phyloP scores from a whole-genome alignment of 1,284 basidiomycete species.

The Ceratobasidium sp. region DNA sequence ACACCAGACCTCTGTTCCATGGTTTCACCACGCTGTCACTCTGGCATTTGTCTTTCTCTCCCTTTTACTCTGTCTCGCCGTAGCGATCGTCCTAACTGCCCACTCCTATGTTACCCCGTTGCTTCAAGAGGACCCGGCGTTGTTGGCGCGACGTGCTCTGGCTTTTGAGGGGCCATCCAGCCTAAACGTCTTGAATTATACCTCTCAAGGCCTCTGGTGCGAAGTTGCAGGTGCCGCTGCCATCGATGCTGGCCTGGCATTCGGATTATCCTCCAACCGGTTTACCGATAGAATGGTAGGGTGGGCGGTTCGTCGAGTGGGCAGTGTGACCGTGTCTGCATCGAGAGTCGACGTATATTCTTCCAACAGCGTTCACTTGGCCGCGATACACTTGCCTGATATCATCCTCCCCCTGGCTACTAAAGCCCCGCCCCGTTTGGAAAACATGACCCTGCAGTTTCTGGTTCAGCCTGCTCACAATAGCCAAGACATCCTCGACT shows the following conservation, averaged over 20 bases:
- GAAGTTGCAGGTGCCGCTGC: constrained; percentile 18
- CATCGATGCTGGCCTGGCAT: constrained; percentile 6
- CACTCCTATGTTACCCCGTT: constrained; percentile 20
- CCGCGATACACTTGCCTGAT: constrained; percentile 6
- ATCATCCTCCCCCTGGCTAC: constrained; percentile 17
- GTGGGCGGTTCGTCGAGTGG: constrained; percentile 23
- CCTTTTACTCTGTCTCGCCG: constrained; percentile 20
- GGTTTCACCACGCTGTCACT: constrained; percentile 16
- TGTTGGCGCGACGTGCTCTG: constrained; percentile 20
- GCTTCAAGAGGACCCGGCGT: constrained; percentile 12
- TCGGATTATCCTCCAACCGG: background rate
- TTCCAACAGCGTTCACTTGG: background rate
- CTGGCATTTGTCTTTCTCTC: constrained; percentile 40
- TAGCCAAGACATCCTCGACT: constrained; percentile 12
- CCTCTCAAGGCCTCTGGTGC: constrained; percentile 27
- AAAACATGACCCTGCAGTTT: background rate
- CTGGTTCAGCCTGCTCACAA: constrained; percentile 7
- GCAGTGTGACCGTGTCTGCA: constrained; percentile 4
- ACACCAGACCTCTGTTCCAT: constrained; percentile 1
- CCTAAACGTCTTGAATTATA: constrained; percentile 26
- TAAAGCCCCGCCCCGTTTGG: background rate
- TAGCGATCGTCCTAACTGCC: constrained; percentile 8
- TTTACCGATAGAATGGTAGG: constrained; percentile 20
- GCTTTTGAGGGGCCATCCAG: constrained; percentile 14
- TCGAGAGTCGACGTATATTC: background rate